These are phyloP conservation scores for Castanospermum australe DNA, from an alignment of 306 rosid genomes.

Conservation along the genomic window DNA sequence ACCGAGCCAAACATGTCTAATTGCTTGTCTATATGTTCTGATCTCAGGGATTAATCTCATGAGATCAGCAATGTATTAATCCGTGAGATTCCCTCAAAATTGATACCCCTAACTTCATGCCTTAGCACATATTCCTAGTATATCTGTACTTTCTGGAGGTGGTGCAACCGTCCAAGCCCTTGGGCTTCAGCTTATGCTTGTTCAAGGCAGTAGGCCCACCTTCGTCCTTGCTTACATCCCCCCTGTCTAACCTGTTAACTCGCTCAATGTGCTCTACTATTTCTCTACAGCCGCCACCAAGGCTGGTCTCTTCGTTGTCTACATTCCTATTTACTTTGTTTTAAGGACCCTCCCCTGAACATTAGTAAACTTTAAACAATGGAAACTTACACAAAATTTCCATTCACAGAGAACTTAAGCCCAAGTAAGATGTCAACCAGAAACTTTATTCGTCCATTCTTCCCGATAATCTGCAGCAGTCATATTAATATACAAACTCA, in stretches of 20 bases:
- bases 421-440: slow-evolving; percentile 71
- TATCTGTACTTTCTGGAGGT: neutral
- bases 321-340: neutral
- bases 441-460: slow-evolving; percentile 68
- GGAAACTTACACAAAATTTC: slow-evolving; percentile 62
- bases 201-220: neutral
- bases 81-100: neutral
- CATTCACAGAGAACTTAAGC: slow-evolving; percentile 75
- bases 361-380: neutral
- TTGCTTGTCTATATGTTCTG: too few species aligned
- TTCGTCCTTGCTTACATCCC: neutral
- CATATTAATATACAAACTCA: neutral
- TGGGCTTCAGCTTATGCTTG: neutral
- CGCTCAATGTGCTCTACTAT: neutral
- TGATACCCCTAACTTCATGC: neutral
- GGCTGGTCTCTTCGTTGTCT: neutral
- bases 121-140: neutral
- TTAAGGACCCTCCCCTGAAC: neutral
- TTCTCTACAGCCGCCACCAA: neutral
- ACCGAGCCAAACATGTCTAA: neutral
- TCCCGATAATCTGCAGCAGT: slow-evolving; percentile 58
- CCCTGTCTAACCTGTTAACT: neutral
- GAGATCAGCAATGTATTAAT: neutral
- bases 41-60: too few species aligned
- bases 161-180: neutral